Conservation (phyloP, 202 grass and related monocot species). For the Digitaria exilis region DNA sequence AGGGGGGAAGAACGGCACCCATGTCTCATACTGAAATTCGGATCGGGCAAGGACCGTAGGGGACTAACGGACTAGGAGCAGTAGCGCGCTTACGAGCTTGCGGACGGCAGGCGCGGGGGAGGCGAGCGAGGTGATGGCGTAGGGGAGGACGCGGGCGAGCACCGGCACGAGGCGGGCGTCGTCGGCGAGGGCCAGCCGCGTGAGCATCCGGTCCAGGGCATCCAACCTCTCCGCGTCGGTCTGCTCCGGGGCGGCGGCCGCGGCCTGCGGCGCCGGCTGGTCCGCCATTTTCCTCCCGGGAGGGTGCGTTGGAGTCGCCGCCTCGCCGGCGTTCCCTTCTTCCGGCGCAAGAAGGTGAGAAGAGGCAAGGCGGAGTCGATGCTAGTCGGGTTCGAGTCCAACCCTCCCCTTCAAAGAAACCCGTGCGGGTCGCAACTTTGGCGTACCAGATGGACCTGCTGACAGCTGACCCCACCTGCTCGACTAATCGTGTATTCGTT, state of each 20-base stretch:
- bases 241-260: slow-evolving; percentile 31
- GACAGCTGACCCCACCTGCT: too few relatives aligned
- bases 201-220: slow-evolving; percentile 80
- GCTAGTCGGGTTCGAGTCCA: not conserved
- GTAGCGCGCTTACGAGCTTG: slow-evolving; percentile 51
- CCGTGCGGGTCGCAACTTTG: not conserved
- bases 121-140: slow-evolving; percentile 82
- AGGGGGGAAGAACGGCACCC: not conserved
- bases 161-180: slow-evolving; percentile 73
- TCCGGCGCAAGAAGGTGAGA: slow-evolving; percentile 38
- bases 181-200: slow-evolving; percentile 79
- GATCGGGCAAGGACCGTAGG: not conserved
- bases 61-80: not conserved
- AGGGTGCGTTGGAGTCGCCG: slow-evolving; percentile 26
- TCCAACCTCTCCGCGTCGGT: slow-evolving; percentile 76
- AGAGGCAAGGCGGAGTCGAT: not conserved
- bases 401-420: not conserved
- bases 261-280: slow-evolving; percentile 5
- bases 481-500: too few relatives aligned
- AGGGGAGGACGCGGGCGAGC: slow-evolving; percentile 77
- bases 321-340: slow-evolving; percentile 42
- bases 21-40: not conserved
- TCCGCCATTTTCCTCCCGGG: slow-evolving; percentile 56
- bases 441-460: not conserved
- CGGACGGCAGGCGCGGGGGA: slow-evolving; percentile 67